Evolutionary conservation across 306 rosid species (phyloP).

Genomic region (Cicer bijugum): DNA sequence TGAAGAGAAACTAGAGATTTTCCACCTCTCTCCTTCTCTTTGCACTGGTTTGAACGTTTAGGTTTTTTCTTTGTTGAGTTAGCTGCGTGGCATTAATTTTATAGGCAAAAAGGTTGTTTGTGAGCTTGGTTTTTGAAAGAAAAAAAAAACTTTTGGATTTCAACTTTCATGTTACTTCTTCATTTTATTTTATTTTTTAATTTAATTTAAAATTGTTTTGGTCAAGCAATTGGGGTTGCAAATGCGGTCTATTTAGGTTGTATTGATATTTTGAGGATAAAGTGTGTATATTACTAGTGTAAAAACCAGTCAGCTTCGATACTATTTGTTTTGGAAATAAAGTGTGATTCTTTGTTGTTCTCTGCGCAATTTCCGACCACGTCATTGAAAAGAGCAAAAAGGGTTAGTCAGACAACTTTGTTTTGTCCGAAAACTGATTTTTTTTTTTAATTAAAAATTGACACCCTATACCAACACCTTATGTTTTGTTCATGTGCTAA

Average conservation of each 20-base stretch:
- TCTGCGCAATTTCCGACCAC: slow-evolving; percentile 25
- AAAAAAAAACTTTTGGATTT: slow-evolving; percentile 31
- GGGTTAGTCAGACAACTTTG: neutral
- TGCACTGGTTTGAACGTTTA: slow-evolving; percentile 55
- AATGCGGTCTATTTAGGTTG: slow-evolving; percentile 66
- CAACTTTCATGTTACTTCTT: slow-evolving; percentile 21
- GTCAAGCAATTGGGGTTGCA: slow-evolving; percentile 65
- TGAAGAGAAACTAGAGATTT: slow-evolving; percentile 49
- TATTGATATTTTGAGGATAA: slow-evolving; percentile 59
- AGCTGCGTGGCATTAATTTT: slow-evolving; percentile 59
- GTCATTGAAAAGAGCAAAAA: neutral
- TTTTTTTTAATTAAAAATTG: no score
- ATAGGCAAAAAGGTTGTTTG: slow-evolving; percentile 58
- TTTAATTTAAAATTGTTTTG: slow-evolving; percentile 51
- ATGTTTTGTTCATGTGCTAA: no score
- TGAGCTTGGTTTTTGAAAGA: slow-evolving; percentile 49
- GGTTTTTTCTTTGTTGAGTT: slow-evolving; percentile 53
- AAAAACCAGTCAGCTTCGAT: slow-evolving; percentile 54
- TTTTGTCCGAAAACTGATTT: neutral
- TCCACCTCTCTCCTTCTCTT: slow-evolving; percentile 41
- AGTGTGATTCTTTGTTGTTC: slow-evolving; percentile 50
- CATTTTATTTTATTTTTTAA: slow-evolving; percentile 24
- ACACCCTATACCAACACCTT: no score
- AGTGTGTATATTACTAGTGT: slow-evolving; percentile 77
- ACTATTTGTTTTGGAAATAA: slow-evolving; percentile 48